Percentiles rank a stretch among this genome's conserved stretches.
Evolutionary conservation across 768 basidiomycete species (phyloP).

Genomic region (Boletus subcaerulescens): DNA sequence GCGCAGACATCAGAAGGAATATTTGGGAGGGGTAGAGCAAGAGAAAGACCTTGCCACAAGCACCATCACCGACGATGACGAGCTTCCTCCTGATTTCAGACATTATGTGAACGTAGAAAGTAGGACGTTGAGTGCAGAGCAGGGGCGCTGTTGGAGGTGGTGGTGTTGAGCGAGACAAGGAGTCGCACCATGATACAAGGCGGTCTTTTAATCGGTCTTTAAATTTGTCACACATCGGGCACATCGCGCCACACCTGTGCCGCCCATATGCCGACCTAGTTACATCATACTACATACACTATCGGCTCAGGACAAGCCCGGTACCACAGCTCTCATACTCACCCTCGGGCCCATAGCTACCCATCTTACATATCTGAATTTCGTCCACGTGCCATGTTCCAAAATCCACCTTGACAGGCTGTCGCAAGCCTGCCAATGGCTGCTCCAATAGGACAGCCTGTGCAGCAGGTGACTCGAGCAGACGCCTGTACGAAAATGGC

Average conservation of each 20-base stretch:
- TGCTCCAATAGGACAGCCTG: slow-evolving; percentile 4
- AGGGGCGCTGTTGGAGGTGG: slow-evolving; percentile 37
- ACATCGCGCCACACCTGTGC: slow-evolving; percentile 32
- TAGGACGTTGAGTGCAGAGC: slow-evolving; percentile 29
- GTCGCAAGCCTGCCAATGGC: slow-evolving; percentile 2
- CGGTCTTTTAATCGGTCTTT: slow-evolving; percentile 36
- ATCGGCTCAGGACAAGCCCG: slow-evolving; percentile 4
- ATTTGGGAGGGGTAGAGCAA: not conserved
- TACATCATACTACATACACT: no score
- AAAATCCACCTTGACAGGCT: slow-evolving; percentile 41
- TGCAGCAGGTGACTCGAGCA: slow-evolving; percentile 31
- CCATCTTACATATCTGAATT: slow-evolving; percentile 70
- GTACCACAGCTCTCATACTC: slow-evolving; percentile 56
- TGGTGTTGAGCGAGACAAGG: slow-evolving; percentile 39
- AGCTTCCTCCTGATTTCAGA: slow-evolving; percentile 98
- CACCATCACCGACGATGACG: slow-evolving; percentile 98
- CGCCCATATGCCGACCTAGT: slow-evolving; percentile 9
- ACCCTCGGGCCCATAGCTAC: slow-evolving; percentile 58
- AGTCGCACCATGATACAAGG: slow-evolving; percentile 37
- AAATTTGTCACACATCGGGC: slow-evolving; percentile 15
- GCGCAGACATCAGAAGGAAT: slow-evolving; percentile 18
- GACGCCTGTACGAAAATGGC: slow-evolving; percentile 41
- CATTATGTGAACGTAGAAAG: slow-evolving; percentile 54
- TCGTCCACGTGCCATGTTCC: slow-evolving; percentile 54
- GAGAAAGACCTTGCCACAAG: slow-evolving; percentile 79